Base-by-base conservation (phyloP, 495 filamentous ascomycete genomes). In the Penicillium longicatenatum region DNA sequence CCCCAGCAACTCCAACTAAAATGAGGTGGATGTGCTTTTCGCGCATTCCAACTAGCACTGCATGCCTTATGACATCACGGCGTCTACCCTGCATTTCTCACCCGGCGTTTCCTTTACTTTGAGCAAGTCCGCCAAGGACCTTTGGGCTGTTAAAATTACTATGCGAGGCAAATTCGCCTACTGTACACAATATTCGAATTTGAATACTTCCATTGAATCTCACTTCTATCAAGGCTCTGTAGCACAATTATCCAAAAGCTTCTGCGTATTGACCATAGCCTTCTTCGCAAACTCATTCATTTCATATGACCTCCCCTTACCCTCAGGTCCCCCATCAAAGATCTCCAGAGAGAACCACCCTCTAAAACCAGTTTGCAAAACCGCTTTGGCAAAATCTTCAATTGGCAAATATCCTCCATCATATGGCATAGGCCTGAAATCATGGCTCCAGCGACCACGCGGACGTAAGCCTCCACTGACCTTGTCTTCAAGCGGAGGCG, bases 271-370 rank as follows among this genome's bases (percentile, higher is more conserved):
- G 21, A 76, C 72, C 80, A 82, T 88, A 1, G 86, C 86, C 57
- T 79, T 78, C 68, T 81, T 74, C 20, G 84, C 84, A 72, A 80
- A 90, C 16, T 67, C 65, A 1, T 68, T 65, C 72, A 91, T 70
- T 43, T 90, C 79, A 60, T 86, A 83, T 30, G 84, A 75, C 64
- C 78, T 80, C 35, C 80, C 83, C 46, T 81, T 80, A 1, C 84
- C 82, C 41, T 84, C 74, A 12, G 77, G 71, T 6, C 84, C 84
- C 19, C 80, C 75, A 75, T 93, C 88, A 75, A 93, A 93, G 8
- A 91, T 83, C 73, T 93, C 89, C 56, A 89, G 82, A 2, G 84
- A 87, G 44, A 91, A 85, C 84, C 86, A 91, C 0, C 86, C 86
- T 50, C 82, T 71, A 50, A 88, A 92, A 4, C 90, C 89, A 2